These are phyloP conservation scores for Halenospora varia DNA, from an alignment of 495 filamentous ascomycete genomes.

Conservation along the genomic window DNA sequence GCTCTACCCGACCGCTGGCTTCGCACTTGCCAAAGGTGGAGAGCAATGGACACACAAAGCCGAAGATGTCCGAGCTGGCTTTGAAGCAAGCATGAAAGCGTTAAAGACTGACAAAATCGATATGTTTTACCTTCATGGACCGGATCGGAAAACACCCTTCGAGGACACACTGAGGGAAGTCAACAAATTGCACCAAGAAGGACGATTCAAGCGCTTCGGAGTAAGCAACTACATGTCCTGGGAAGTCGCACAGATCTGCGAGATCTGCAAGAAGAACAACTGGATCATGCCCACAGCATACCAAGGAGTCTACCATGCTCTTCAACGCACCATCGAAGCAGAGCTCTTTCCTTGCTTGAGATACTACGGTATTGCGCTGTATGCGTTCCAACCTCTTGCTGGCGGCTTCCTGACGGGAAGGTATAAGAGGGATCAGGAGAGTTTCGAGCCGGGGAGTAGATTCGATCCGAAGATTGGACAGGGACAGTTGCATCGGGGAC, in stretches of 20 bases:
- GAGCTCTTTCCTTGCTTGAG: constrained; percentile 50
- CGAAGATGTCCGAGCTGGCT: constrained; percentile 32
- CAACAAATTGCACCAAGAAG: constrained; percentile 43
- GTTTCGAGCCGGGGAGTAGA: constrained; percentile 63
- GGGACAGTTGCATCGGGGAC: constrained; percentile 27
- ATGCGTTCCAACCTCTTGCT: constrained; percentile 48
- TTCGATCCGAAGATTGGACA: constrained; percentile 39
- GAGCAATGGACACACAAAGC: constrained; percentile 24
- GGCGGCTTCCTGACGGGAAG: constrained; percentile 46
- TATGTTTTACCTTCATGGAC: constrained; percentile 49
- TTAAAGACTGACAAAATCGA: constrained; percentile 31
- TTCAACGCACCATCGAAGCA: constrained; percentile 47
- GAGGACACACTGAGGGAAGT: constrained; percentile 44
- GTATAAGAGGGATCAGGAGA: constrained; percentile 27
- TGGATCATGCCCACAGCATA: constrained; percentile 62
- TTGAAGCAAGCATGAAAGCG: constrained; percentile 34
- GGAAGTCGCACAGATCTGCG: constrained; percentile 47
- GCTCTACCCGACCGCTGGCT: constrained; percentile 29
- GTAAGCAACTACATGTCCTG: constrained; percentile 47
- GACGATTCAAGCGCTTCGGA: constrained; percentile 42
- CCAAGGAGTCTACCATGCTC: constrained; percentile 62
- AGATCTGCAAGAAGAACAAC: constrained; percentile 43
- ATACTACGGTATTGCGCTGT: constrained; percentile 47
- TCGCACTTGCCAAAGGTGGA: not conserved
- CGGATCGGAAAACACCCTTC: constrained; percentile 43